Percentiles rank a stretch among this genome's conserved stretches.
phyloP scores from a whole-genome alignment of 2,329 filamentous ascomycete species.

The Gnomoniopsis smithogilvyi region DNA sequence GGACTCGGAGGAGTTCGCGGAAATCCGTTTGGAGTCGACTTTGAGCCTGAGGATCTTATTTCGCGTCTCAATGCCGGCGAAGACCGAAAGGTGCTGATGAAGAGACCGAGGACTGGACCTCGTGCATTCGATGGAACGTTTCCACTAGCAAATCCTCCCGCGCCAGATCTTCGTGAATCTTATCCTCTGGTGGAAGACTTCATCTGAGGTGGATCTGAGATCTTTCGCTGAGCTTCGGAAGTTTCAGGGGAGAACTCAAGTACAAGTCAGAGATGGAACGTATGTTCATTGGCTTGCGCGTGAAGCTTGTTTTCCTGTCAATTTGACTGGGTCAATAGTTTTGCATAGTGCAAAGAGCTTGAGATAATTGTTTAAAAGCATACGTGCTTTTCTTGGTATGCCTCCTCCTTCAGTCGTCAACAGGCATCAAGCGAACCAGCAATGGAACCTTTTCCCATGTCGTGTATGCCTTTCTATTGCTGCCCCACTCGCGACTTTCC shows the following conservation, averaged over 20 bases:
- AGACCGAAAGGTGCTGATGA: not conserved
- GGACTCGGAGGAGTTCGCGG: conserved; percentile 28
- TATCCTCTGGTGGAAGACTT: not conserved
- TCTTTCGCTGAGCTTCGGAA: too few relatives aligned
- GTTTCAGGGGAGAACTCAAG: too few relatives aligned
- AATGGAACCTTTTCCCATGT: conserved; percentile 39
- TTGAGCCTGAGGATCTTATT: conserved; percentile 16
- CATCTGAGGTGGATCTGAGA: too few relatives aligned
- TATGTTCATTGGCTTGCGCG: too few relatives aligned
- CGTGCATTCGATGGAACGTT: not conserved
- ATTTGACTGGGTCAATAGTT: too few relatives aligned
- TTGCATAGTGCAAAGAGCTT: too few relatives aligned
- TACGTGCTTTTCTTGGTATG: too few relatives aligned
- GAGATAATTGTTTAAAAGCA: too few relatives aligned
- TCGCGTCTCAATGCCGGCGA: not conserved
- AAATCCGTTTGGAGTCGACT: conserved; percentile 33
- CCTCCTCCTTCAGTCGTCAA: not conserved
- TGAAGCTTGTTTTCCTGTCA: not conserved
- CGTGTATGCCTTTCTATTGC: conserved; percentile 31
- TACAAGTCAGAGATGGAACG: too few relatives aligned
- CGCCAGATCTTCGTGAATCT: not conserved
- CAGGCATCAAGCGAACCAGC: conserved; percentile 31
- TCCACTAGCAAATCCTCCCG: not conserved
- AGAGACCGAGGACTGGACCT: not conserved
- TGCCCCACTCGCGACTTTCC: conserved; percentile 34